These are phyloP conservation scores for Adenanthera pavonina DNA, from an alignment of 306 rosid genomes.

Conservation along the genomic window DNA sequence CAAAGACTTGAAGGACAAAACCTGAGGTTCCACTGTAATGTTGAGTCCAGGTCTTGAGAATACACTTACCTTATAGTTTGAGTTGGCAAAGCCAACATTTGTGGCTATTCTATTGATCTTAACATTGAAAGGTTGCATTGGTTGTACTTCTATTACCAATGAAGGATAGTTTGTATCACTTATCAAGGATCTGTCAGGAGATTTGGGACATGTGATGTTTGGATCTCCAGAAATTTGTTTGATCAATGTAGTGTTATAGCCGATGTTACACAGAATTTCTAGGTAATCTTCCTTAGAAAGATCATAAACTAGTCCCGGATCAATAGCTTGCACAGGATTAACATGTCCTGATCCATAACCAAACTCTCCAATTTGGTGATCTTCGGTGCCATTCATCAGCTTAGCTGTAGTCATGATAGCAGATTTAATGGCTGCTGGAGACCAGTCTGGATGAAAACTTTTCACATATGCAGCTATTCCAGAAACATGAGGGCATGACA, in stretches of 20 bases:
- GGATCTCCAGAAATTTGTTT: not conserved
- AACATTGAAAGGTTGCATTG: constrained; percentile 1
- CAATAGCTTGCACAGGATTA: constrained; percentile 36
- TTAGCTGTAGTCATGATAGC: constrained; percentile 40
- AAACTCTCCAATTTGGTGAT: constrained; percentile 24
- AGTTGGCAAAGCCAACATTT: constrained; percentile 48
- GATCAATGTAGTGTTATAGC: not conserved
- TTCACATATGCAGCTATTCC: constrained; percentile 43
- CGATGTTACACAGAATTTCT: constrained; percentile 38
- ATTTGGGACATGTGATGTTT: not conserved
- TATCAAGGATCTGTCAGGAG: not conserved
- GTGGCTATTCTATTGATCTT: constrained; percentile 37
- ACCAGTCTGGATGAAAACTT: constrained; percentile 36
- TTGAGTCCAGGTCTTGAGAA: not conserved
- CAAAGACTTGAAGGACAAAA: constrained; percentile 42
- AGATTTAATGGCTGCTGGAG: constrained; percentile 27
- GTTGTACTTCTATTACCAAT: constrained; percentile 27
- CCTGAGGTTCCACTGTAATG: constrained; percentile 40
- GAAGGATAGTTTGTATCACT: constrained; percentile 48
- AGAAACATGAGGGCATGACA: constrained; percentile 51
- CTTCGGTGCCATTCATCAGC: constrained; percentile 1
- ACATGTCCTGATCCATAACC: constrained; percentile 46
- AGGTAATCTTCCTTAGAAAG: constrained; percentile 37
- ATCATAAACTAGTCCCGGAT: constrained; percentile 48
- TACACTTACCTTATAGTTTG: constrained; percentile 38